Conservation (phyloP, 306 rosid genomes). For the Sophora flavescens region DNA sequence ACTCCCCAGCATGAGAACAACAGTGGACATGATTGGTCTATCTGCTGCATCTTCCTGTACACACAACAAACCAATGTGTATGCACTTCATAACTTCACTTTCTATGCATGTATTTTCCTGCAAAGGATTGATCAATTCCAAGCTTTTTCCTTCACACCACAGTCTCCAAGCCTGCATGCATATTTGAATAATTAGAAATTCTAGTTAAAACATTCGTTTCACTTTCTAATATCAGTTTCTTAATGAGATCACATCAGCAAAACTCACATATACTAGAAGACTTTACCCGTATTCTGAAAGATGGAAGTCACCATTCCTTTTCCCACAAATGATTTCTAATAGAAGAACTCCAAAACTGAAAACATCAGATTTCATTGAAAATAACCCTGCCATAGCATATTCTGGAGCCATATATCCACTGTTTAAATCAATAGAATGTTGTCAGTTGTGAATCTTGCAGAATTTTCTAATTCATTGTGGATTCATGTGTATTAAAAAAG, state of each 20-base stretch:
- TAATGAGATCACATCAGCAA: background rate
- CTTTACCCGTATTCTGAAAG: conserved; percentile 34
- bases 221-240: background rate
- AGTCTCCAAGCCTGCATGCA: conserved; percentile 50
- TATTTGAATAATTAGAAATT: background rate
- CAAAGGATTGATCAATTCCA: conserved; percentile 45
- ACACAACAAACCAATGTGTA: conserved; percentile 53
- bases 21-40: conserved; percentile 53
- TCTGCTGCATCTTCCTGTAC: conserved; percentile 53
- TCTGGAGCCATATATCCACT: conserved; percentile 67
- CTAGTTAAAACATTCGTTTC: background rate
- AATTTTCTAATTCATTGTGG: too few relatives aligned
- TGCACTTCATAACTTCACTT: conserved; percentile 40
- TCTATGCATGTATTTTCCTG: conserved; percentile 9
- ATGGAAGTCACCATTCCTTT: conserved; percentile 35
- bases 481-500: too few relatives aligned
- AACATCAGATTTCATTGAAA: conserved; percentile 49
- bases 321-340: conserved; percentile 47
- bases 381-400: conserved; percentile 51
- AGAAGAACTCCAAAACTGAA: conserved; percentile 54
- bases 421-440: background rate
- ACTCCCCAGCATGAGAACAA: conserved; percentile 46
- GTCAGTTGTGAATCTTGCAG: too few relatives aligned
- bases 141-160: conserved; percentile 41
- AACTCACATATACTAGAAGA: conserved; percentile 40